Percentiles rank a stretch among this genome's conserved stretches.
Conservation (phyloP, 2,329 filamentous ascomycete species). For the Phialocephala sp. region DNA sequence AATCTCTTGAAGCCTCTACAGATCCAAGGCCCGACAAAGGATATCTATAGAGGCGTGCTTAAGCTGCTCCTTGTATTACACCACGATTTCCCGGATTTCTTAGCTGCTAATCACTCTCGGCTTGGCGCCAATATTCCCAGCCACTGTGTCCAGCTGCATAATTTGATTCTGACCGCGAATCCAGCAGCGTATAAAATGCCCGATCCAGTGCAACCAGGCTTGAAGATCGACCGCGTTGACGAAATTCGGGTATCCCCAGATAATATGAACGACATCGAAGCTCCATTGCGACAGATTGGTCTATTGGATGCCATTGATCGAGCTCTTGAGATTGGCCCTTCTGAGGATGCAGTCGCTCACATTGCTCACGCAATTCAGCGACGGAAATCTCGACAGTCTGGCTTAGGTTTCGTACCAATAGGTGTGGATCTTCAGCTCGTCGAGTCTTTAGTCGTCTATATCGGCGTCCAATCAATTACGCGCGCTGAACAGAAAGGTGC, state of each 20-base stretch:
- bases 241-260: conserved; percentile 73
- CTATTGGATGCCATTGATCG: conserved; percentile 65
- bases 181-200: conserved; percentile 73
- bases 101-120: conserved; percentile 83
- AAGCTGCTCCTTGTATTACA: conserved; percentile 86
- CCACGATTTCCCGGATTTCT: conserved; percentile 93
- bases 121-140: conserved; percentile 82
- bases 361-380: conserved; percentile 76
- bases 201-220: conserved; percentile 73
- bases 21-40: conserved; percentile 73
- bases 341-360: conserved; percentile 75
- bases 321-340: conserved; percentile 64
- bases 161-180: conserved; percentile 83
- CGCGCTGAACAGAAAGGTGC: conserved; percentile 63
- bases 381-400: conserved; percentile 61
- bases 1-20: conserved; percentile 79
- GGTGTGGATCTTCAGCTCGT: conserved; percentile 74
- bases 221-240: conserved; percentile 79
- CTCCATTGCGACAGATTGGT: conserved; percentile 57
- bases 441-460: conserved; percentile 82
- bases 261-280: conserved; percentile 64
- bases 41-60: conserved; percentile 82
- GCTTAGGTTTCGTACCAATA: conserved; percentile 70
- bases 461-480: conserved; percentile 75
- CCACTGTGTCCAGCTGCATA: conserved; percentile 86